Conservation (phyloP, 768 basidiomycete genomes). For the Russula griseocarnosa region DNA sequence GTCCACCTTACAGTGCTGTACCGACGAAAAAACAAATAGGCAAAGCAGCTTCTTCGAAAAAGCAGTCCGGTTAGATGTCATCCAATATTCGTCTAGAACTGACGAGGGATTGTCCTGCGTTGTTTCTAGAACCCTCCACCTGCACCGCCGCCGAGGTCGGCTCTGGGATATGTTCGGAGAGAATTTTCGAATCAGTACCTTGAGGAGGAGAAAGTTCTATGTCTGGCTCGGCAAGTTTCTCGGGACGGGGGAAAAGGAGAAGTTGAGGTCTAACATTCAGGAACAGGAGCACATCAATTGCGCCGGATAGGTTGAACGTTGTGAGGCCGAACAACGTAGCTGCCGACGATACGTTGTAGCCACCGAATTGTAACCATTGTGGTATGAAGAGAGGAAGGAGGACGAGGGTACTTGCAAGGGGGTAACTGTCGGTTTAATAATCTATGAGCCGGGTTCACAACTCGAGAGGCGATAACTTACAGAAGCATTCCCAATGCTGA, state of each 20-base stretch:
- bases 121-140: neutral
- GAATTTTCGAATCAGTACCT: neutral
- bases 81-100: neutral
- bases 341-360: constrained; percentile 31
- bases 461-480: constrained; percentile 25
- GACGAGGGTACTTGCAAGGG: neutral
- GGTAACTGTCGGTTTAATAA: neutral
- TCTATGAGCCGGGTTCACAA: neutral
- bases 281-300: constrained; percentile 41
- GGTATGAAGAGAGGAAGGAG: neutral
- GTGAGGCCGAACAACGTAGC: constrained; percentile 36
- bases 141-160: neutral
- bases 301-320: constrained; percentile 41
- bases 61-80: neutral
- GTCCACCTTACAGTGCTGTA: too few species aligned
- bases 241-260: constrained; percentile 33
- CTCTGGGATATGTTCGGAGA: neutral
- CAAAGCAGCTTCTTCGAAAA: neutral
- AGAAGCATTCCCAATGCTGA: constrained; percentile 28
- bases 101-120: neutral
- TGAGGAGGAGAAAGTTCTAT: neutral
- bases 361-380: neutral
- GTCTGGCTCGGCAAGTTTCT: neutral
- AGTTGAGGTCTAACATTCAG: constrained; percentile 38
- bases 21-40: too few species aligned